Evolutionary conservation across 495 filamentous ascomycete genomes (phyloP).

Genomic region (Xylaria castorea): DNA sequence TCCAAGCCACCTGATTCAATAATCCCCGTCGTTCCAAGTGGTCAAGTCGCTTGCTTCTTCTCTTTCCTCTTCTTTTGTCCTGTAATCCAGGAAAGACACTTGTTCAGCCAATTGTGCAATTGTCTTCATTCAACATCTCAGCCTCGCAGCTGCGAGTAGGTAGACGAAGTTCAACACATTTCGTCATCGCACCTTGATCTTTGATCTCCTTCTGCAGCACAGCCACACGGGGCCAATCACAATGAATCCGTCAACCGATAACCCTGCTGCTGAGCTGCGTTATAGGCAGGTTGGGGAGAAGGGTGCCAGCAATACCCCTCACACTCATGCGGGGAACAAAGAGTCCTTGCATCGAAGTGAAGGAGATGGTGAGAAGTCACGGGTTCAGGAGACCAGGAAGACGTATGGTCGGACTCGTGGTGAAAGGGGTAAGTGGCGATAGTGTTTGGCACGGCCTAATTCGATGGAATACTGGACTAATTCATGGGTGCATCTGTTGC

Average conservation of each 20-base stretch:
- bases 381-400: constrained; percentile 63
- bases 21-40: not conserved
- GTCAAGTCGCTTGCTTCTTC: not conserved
- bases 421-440: constrained; percentile 75
- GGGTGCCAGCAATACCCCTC: constrained; percentile 18
- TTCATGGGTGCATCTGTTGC: not conserved
- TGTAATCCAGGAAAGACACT: not conserved
- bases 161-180: constrained; percentile 30
- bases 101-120: not conserved
- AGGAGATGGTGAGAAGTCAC: constrained; percentile 30
- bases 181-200: constrained; percentile 15
- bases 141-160: constrained; percentile 26
- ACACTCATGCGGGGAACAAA: constrained; percentile 17
- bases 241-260: constrained; percentile 26
- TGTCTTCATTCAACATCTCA: constrained; percentile 24
- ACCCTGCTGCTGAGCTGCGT: constrained; percentile 29
- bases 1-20: not conserved
- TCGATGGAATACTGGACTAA: constrained; percentile 19
- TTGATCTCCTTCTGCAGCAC: not conserved
- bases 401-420: constrained; percentile 92
- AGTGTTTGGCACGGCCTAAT: not conserved
- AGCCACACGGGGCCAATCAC: constrained; percentile 22
- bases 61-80: not conserved
- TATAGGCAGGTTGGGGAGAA: constrained; percentile 21
- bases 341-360: constrained; percentile 14